Evolutionary conservation across 176 grass and related monocot species (phyloP), one percentile per base, ranked within the genome.

Genomic region (Elaeis guineensis): DNA sequence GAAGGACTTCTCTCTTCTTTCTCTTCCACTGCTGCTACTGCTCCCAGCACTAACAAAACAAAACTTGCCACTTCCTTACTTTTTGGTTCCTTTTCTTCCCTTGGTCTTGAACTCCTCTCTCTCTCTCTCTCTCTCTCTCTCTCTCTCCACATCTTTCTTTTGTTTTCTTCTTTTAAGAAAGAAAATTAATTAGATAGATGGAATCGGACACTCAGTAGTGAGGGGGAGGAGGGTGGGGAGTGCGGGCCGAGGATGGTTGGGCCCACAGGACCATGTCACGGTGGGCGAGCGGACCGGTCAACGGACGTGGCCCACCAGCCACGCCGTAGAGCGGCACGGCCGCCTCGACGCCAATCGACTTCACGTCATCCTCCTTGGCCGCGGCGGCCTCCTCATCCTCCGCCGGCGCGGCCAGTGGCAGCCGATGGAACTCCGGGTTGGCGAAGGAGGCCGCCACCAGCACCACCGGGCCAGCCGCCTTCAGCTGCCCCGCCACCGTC

Each of bases 401-500:
- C 16, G 75, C 72, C 1, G 50, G 71, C 24, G 55, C 75, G 0
- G 44, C 16, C 3, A 67, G 23, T 0, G 84, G 84, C 12, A 89
- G 52, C 16, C 82, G 72, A 73, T 85, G 70, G 67, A 98, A 70
- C 76, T 98, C 81, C 15, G 84, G 84, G 50, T 59, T 53, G 0
- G 56, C 25, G 48, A 91, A 98, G 55, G 85, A 69, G 29, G 93
- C 84, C 11, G 84, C 87, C 32, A 98, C 70, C 16, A 97, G 24
- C 21, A 97, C 70, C 14, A 97, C 44, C 7, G 65, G 76, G 1
- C 80, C 87, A 6, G 70, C 80, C 0, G 81, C 73, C 16, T 65
- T 85, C 78, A 98, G 66, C 49, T 66, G 75, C 2, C 87, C 93
- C 0, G 76, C 83, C n/a, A 98, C 56, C 35, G 73, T 85, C 7